Evolutionary conservation across 371 early-diverging fungal genomes (phyloP), one percentile per base, ranked within the genome.

Genomic region (Umbelopsis sp.): DNA sequence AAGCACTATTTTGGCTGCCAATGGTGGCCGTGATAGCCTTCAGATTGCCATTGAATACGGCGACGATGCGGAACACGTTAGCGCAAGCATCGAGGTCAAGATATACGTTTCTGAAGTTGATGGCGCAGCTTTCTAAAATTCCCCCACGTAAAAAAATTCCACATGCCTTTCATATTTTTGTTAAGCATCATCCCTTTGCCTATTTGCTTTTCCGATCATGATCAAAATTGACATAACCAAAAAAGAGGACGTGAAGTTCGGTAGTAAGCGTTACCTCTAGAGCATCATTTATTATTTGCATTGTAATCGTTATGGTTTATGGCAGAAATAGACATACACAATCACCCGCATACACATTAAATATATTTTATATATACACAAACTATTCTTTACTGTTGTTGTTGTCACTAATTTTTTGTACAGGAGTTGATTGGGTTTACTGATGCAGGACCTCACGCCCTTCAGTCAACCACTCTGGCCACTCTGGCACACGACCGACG

Each of bases 1-100:
- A 0, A 71, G 75, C 7, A 64, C 71, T 20, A 52, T 77, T 7
- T 74, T 77, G 67, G 66, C 73, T 4, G 78, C 79, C 3, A 80
- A 80, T 41, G 84, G 84, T 44, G 84, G 84, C 1, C 67, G 73
- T 35, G 84, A 84, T 53, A 70, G 69, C 3, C 50, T 84, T 45
- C 69, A 25, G 16, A 63, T 84, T 8, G 62, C 52, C 3, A 53
- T 84, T 14, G 66, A 65, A 7, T 77, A 71, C 51, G 63, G 68
- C n/a, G 57, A 57, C n/a, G 57, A 57, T n/a, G 14, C 35, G 4
- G 35, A 57, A 18, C 57, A 35, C 32, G 18, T 35, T 35, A 29
- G 57, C n/a, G 57, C 29, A 14, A 35, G 35, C 6, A 57, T 57
- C 18, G 35, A 37, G 3, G 29, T 57, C 57, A 57, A 57, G 57